Evolutionary conservation across 164 flowering plant species (phyloP), one percentile per base, ranked within the genome.

Genomic region (Piper longum): DNA sequence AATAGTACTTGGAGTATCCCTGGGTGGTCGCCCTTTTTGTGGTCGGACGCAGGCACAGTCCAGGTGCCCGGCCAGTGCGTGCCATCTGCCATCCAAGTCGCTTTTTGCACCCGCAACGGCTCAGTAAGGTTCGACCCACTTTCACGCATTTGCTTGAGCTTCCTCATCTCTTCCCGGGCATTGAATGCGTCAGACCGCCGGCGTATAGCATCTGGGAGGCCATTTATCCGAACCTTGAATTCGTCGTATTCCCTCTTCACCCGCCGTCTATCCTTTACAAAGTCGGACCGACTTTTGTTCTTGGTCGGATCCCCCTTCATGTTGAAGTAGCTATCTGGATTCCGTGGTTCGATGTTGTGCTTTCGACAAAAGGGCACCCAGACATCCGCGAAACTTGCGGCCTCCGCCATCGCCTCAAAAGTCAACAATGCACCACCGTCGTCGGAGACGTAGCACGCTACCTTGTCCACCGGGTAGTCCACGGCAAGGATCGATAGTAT

Each of bases 31-130:
- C 96, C 88, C 69, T 81, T 88, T 11, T 77, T 64, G 62, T 88
- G 96, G 17, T 88, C 96, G 5, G 72, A 41, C 4, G 73, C 11
- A 3, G 87, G 69, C n/a, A 54, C 59, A 0, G 80, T 64, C 96
- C 96, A 88, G 11, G 91, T 78, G 5, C 96, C 96, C 0, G 96
- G 90, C 96, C 96, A 88, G 19, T 88, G 96, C 16, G 92, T 88
- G 5, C 87, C 90, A 65, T 88, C 90, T 5, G 96, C 92, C 96
- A 88, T 88, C 96, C 96, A 88, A 0, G 92, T 89, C 1, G 93
- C 92, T 62, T 89, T 86, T 17, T 42, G 76, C 43, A 85, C 36
- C 60, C 83, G 84, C 1, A 84, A 16, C 0, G 83, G 82, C 68
- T 83, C 85, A 64, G 5, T 54, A 2, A 77, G 77, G 36, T 86